Conservation (phyloP, 192 early-diverging fungal genomes). For the Anaeromyces robustus region DNA sequence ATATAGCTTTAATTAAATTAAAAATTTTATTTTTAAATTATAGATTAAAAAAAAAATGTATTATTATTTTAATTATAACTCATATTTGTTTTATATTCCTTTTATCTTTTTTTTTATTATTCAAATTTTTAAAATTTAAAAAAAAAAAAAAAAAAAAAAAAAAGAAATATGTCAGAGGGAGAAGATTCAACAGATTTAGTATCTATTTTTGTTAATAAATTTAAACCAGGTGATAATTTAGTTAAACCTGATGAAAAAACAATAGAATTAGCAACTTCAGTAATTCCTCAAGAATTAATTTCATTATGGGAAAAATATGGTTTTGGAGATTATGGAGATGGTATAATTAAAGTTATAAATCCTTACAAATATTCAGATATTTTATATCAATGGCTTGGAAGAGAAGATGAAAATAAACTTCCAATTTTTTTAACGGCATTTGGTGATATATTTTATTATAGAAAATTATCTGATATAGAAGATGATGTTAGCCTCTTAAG, state of each 20-base stretch:
- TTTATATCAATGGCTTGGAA: background rate
- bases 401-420: background rate
- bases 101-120: too few species aligned
- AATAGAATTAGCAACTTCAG: background rate
- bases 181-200: background rate
- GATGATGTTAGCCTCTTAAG: background rate
- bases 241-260: background rate
- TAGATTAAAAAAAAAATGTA: too few species aligned
- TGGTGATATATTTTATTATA: background rate
- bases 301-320: background rate
- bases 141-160: background rate
- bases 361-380: background rate
- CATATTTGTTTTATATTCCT: too few species aligned
- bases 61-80: too few species aligned
- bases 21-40: too few species aligned
- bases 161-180: background rate
- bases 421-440: background rate
- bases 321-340: background rate
- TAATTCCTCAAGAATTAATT: background rate
- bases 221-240: background rate
- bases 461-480: background rate
- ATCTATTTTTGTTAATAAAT: background rate
- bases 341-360: background rate
- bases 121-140: too few species aligned
- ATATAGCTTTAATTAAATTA: too few species aligned